These are phyloP conservation scores for Diaporthe ampelina DNA, from an alignment of 2,329 filamentous ascomycete genomes.

Conservation along the genomic window DNA sequence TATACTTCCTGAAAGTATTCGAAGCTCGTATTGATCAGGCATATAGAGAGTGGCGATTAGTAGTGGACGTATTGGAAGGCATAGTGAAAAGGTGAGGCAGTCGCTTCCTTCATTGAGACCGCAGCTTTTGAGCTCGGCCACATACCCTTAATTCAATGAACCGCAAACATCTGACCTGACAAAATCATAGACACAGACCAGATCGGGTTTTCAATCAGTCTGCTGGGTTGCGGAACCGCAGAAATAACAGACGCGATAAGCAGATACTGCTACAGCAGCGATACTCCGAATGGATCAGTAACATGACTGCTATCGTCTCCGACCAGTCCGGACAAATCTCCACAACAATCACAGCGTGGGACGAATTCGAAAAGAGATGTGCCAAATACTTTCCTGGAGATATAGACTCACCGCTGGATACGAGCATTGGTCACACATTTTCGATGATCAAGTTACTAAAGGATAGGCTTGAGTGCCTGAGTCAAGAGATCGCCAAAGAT, in stretches of 20 bases:
- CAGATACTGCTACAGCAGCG: not conserved
- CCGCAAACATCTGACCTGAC: not conserved
- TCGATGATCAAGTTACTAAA: slow-evolving; percentile 3
- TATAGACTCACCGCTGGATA: not conserved
- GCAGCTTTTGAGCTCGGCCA: too few species aligned
- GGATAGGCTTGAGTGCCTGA: not conserved
- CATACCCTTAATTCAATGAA: too few species aligned
- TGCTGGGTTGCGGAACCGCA: fast-evolving
- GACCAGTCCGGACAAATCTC: not conserved
- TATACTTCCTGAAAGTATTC: not conserved
- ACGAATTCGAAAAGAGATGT: slow-evolving; percentile 19
- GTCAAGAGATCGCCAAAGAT: not conserved
- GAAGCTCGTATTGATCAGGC: not conserved
- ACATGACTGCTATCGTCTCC: not conserved
- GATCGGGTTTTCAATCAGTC: not conserved
- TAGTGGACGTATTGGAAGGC: not conserved
- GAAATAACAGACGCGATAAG: not conserved
- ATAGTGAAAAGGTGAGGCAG: not conserved
- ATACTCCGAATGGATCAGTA: slow-evolving; percentile 21
- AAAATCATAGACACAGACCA: not conserved
- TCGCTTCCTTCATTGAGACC: not conserved
- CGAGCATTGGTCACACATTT: not conserved
- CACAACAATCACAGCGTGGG: not conserved
- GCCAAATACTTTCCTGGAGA: not conserved
- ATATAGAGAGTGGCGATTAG: not conserved